A percentile compares a stretch with the other conserved stretches of the same genome.
Conservation (phyloP, 345 rosid genomes). For the Corchorus capsularis region DNA sequence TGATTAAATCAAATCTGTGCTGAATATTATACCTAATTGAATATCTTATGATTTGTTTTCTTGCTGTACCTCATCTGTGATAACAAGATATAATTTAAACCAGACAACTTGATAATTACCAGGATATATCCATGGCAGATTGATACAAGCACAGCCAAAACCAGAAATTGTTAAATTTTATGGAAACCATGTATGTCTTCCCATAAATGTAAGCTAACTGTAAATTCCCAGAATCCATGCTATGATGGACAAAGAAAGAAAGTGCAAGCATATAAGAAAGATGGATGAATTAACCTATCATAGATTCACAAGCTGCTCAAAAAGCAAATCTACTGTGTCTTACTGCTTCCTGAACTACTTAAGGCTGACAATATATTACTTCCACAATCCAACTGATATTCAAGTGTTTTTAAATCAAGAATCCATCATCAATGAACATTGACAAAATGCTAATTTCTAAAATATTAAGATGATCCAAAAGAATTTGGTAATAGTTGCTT, state of each 20-base stretch:
- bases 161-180: background rate
- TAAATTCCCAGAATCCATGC: background rate
- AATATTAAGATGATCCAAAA: too few species aligned
- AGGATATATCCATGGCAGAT: background rate
- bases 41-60: background rate
- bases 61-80: background rate
- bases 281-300: background rate
- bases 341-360: background rate
- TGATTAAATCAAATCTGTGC: background rate
- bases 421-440: too few species aligned
- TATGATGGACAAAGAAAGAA: background rate
- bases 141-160: background rate
- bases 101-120: background rate
- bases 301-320: conserved; percentile 7
- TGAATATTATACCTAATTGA: background rate
- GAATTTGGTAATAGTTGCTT: too few species aligned
- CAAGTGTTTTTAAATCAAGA: too few species aligned
- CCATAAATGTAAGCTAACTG: background rate
- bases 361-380: background rate
- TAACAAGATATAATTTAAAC: background rate
- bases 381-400: background rate
- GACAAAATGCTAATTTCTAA: too few species aligned
- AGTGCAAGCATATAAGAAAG: background rate
- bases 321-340: background rate
- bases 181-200: background rate